Evolutionary conservation across 2,329 filamentous ascomycete genomes (phyloP), one percentile per base, ranked within the genome.

Genomic region (Fusarium anguioides): DNA sequence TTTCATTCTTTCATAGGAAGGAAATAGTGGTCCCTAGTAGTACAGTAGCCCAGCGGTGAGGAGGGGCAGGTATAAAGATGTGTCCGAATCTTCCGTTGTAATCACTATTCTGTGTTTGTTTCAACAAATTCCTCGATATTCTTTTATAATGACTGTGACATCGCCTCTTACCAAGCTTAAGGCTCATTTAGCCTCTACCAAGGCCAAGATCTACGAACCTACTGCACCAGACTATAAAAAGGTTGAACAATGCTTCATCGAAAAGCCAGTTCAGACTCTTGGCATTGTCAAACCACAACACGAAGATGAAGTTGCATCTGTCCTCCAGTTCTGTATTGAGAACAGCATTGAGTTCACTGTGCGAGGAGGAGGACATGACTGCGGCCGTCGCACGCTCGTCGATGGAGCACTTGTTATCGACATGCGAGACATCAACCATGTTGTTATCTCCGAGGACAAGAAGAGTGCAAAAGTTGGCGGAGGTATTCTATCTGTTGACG

Each of bases 201-300:
- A 36, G 15, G 39, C 27, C 1, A 61, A 41, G 0, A 1, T 21
- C 0, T 54, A 46, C 3, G 0, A 14, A 0, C 29, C 46, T 4
- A 12, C 18, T 72, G 83, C 7, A 5, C 3, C 23, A 6, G 39
- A 15, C 26, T 63, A 57, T 4, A 45, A 48, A 6, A 12, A 45
- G 3, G 6, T 44, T 1, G 23, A 61, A 6, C 41, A 47, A 24
- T 61, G 48, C 1, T 62, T 62, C 8, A 20, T 61, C 4, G 20
- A 61, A 3, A 44, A 42, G 2, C 2, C 76, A 0, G 15, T 36
- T 1, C 27, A 58, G 3, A 63, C 58, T 2, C 18, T 58, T 1
- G 55, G 50, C 1, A 23, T 61, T 3, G 23, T 51, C 6, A 51
- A 20, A 4, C 64, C 60, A 2, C 51, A 58, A 3, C 49, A 8